A percentile compares a stretch with the other conserved stretches of the same genome.
phyloP scores from a whole-genome alignment of 768 basidiomycete species.

The Tubosaeta sp. region DNA sequence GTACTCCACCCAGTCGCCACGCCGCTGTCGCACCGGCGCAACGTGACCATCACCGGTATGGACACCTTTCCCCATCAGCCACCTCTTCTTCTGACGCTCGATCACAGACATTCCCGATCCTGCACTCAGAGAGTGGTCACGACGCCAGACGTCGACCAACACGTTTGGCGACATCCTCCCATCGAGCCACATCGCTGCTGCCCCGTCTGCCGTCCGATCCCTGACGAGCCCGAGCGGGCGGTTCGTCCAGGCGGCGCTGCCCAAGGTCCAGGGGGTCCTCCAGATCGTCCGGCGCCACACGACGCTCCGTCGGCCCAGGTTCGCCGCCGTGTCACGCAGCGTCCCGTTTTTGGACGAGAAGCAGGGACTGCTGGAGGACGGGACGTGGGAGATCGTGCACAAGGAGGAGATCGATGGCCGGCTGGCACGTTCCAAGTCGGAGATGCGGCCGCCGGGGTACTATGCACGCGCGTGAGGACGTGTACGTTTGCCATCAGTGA shows the following conservation, averaged over 20 bases:
- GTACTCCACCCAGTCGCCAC: conserved; percentile 34
- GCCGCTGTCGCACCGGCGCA: conserved; percentile 22
- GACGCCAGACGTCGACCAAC: conserved; percentile 16
- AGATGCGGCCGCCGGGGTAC: conserved; percentile 21
- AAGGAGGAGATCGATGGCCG: conserved; percentile 8
- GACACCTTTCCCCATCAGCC: conserved; percentile 8
- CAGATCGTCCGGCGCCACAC: conserved; percentile 23
- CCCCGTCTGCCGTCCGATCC: conserved; percentile 16
- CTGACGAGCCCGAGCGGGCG: conserved; percentile 25
- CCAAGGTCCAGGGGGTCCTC: conserved; percentile 39
- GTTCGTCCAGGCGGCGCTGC: conserved; percentile 33
- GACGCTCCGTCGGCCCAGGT: conserved; percentile 4
- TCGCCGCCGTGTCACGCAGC: conserved; percentile 7
- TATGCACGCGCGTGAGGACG: conserved; percentile 12
- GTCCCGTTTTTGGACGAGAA: conserved; percentile 17
- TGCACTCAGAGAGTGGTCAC: conserved; percentile 18
- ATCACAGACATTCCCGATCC: conserved; percentile 25
- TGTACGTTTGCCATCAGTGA: neutral
- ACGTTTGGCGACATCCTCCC: conserved; percentile 50
- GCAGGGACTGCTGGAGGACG: conserved; percentile 17
- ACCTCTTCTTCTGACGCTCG: neutral
- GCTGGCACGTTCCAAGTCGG: conserved; percentile 23
- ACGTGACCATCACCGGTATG: conserved; percentile 22
- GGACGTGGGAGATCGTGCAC: conserved; percentile 12
- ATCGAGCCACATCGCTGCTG: conserved; percentile 39